phyloP scores from a whole-genome alignment of 345 rosid genomes.

The Eucalyptus decipiens region DNA sequence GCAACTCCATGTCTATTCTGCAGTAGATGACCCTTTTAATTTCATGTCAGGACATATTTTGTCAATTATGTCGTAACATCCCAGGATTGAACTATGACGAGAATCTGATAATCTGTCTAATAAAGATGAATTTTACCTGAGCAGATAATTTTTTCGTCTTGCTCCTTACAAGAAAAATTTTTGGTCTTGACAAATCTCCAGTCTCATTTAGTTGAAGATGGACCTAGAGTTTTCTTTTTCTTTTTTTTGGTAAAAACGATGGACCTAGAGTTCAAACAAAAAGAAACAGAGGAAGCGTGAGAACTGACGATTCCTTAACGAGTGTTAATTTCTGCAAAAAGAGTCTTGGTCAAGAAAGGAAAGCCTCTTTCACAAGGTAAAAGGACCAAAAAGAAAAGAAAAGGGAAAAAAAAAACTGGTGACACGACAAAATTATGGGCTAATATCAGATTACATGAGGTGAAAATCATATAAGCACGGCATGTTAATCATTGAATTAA shows the following conservation, averaged over 20 bases:
- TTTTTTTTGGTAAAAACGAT: no score
- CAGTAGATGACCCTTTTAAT: background rate
- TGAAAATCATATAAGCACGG: background rate
- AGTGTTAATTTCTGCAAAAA: background rate
- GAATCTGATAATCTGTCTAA: background rate
- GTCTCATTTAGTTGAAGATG: background rate
- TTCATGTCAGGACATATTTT: background rate
- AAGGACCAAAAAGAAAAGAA: background rate
- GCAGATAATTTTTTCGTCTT: background rate
- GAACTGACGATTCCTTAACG: background rate
- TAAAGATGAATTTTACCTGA: background rate
- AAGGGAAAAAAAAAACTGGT: background rate
- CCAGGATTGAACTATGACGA: background rate
- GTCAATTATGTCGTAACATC: background rate
- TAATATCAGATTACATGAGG: background rate
- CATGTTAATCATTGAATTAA: background rate
- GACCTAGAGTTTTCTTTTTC: background rate
- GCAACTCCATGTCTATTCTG: background rate
- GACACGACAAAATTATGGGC: background rate
- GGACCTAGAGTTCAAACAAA: background rate
- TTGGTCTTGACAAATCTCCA: background rate
- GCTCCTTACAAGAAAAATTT: background rate
- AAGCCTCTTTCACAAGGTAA: background rate
- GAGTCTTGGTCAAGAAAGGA: background rate
- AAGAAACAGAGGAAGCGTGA: background rate